A percentile compares a stretch with the other conserved stretches of the same genome.
Conservation (phyloP, 306 rosid genomes). For the Astragalus membranaceus region DNA sequence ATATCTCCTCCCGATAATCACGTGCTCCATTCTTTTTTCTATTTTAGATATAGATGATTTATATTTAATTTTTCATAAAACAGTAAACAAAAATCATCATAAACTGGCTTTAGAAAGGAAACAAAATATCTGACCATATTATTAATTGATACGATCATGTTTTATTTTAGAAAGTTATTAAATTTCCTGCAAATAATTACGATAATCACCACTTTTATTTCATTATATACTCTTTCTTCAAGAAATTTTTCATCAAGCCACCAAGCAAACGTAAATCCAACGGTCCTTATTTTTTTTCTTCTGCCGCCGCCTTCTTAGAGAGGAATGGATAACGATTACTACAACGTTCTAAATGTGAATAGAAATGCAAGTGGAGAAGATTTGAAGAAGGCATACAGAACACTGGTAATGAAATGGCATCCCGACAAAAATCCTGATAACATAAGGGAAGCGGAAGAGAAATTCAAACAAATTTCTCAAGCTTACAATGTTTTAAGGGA, state of each 20-base stretch:
- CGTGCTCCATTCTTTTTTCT: too few relatives aligned
- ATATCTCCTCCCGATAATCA: too few relatives aligned
- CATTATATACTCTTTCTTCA: background rate
- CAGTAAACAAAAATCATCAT: too few relatives aligned
- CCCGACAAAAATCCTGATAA: conserved; percentile 80
- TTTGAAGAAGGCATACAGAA: conserved; percentile 68
- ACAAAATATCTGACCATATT: too few relatives aligned
- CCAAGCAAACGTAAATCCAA: conserved; percentile 16
- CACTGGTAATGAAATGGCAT: conserved; percentile 82
- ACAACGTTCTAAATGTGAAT: background rate
- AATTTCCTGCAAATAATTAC: too few relatives aligned
- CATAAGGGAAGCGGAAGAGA: conserved; percentile 66
- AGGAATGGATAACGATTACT: conserved; percentile 75
- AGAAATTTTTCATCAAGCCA: background rate
- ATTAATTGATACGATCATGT: too few relatives aligned
- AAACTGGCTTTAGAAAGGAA: too few relatives aligned
- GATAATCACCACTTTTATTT: too few relatives aligned
- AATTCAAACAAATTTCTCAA: conserved; percentile 82
- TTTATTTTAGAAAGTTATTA: too few relatives aligned
- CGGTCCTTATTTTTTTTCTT: conserved; percentile 9
- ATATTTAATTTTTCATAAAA: too few relatives aligned
- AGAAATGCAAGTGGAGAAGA: conserved; percentile 72
- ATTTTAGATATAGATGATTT: too few relatives aligned
- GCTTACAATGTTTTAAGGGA: conserved; percentile 83
- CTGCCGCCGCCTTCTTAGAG: background rate